These are phyloP conservation scores for Kwoniella mangroviensis DNA, from an alignment of 768 basidiomycete species.

Conservation along the genomic window DNA sequence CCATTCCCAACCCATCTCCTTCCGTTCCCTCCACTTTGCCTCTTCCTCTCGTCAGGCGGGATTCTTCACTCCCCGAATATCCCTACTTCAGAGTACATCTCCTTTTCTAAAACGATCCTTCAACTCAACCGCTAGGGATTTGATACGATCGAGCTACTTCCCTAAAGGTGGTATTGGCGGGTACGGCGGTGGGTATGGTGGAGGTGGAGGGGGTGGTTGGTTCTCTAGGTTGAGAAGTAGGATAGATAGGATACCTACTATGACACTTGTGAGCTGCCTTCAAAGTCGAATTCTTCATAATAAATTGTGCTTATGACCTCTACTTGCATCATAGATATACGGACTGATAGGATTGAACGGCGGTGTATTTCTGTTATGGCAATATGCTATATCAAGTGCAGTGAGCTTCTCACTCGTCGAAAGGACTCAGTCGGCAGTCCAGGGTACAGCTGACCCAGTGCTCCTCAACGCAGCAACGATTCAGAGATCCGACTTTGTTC, in stretches of 20 bases:
- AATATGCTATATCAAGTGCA: conserved; percentile 48
- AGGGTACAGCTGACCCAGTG: too few species aligned
- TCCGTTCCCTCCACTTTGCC: conserved; percentile 9
- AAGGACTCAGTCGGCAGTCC: too few species aligned
- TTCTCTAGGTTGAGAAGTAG: conserved; percentile 31
- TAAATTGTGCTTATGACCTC: not conserved
- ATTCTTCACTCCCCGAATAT: conserved; percentile 6
- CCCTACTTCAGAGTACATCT: not conserved
- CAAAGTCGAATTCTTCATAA: not conserved
- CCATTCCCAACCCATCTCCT: not conserved
- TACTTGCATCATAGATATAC: conserved; percentile 29
- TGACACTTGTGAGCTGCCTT: conserved; percentile 36
- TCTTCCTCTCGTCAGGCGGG: not conserved
- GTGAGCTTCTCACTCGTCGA: conserved; percentile 27
- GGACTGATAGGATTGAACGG: conserved; percentile 51
- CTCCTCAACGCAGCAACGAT: too few species aligned
- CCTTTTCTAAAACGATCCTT: conserved; percentile 23
- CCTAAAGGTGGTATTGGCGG: conserved; percentile 39
- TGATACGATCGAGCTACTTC: conserved; percentile 39
- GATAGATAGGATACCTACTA: conserved; percentile 47
- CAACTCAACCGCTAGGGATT: conserved; percentile 6
- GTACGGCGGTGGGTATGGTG: conserved; percentile 15
- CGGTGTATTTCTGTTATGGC: conserved; percentile 54
- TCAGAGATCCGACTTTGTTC: conserved; percentile 52
- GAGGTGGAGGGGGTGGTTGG: conserved; percentile 28